Evolutionary conservation across 2,329 filamentous ascomycete genomes (phyloP), one percentile per base, ranked within the genome.

Genomic region (Aspergillus sp.): DNA sequence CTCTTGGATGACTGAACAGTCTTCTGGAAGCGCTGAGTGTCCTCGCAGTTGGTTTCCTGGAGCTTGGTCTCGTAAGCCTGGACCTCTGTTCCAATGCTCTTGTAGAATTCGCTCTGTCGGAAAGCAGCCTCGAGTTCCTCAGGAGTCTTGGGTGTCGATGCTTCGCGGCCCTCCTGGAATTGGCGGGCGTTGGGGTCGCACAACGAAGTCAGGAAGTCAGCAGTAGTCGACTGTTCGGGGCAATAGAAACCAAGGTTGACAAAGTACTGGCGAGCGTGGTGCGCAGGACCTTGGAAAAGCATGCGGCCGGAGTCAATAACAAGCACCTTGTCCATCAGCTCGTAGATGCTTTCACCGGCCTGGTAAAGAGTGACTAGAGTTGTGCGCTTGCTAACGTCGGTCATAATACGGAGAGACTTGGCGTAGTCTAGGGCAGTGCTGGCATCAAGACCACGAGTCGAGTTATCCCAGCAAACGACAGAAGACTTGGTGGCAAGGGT

Each of bases 401-500:
- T 93, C 85, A 92, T 89, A 58, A 87, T 82, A 13, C 86, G 82
- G 2, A 89, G 77, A 1, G 85, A 87, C 57, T 86, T 87, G 9
- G 87, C 88, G 65, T 90, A 93, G 67, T 93, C 89, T 4, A 93
- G 79, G 4, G 90, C 90, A 0, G 89, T 93, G 1, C 86, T 89
- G 1, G 89, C 87, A 68, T 95, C 90, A 0, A 93, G 78, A n/a
- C 90, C 90, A 48, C 90, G 81, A 0, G 89, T 93, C 0, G 85
- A 88, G 71, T 93, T 93, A 65, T 93, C 90, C 88, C 89, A 93
- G 61, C 86, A 88, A 34, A 89, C 85, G 1, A 93, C 86, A 0
- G 87, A 86, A 0, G 86, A 86, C 71, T 89, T 88, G 6, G 88
- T 88, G 4, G 89, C 87, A 20, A 93, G 75, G 0, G 88, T 90